Percentiles rank a stretch among this genome's conserved stretches.
These are phyloP conservation scores for Sordariomycetes sp. DNA, from an alignment of 2,329 filamentous ascomycete genomes.

Conservation along the genomic window DNA sequence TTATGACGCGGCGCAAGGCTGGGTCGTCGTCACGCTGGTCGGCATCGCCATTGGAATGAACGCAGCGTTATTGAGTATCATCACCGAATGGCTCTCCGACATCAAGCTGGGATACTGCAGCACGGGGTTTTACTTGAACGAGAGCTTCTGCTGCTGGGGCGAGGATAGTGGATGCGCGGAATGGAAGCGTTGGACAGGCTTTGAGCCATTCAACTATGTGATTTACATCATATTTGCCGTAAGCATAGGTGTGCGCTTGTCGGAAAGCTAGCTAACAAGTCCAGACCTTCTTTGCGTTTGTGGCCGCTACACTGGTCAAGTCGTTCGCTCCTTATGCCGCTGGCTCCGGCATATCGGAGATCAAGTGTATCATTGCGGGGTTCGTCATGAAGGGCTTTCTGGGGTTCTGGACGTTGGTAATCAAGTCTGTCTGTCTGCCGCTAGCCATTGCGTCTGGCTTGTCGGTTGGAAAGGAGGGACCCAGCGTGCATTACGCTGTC, in stretches of 20 bases:
- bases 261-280: conserved; percentile 2
- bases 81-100: conserved; percentile 94
- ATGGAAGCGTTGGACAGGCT: conserved; percentile 82
- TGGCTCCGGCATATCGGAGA: conserved; percentile 94
- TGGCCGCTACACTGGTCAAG: conserved; percentile 77
- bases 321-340: conserved; percentile 92
- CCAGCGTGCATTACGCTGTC: conserved; percentile 97
- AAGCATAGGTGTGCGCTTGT: conserved; percentile 18
- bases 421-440: conserved; percentile 87
- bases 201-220: conserved; percentile 72
- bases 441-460: conserved; percentile 89
- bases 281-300: conserved; percentile 69
- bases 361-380: conserved; percentile 97
- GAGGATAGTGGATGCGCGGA: conserved; percentile 80
- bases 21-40: conserved; percentile 94
- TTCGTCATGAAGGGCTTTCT: conserved; percentile 99
- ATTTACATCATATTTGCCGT: conserved; percentile 82
- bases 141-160: conserved; percentile 97
- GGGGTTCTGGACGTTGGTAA: conserved; percentile 80
- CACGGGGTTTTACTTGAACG: conserved; percentile 93
- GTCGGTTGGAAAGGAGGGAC: conserved; percentile 93
- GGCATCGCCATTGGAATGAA: conserved; percentile 89
- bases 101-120: conserved; percentile 94
- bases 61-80: conserved; percentile 86
- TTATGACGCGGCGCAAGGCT: conserved; percentile 94